Evolutionary conservation across 176 grass and related monocot species (phyloP).

Genomic region (Elaeis guineensis): DNA sequence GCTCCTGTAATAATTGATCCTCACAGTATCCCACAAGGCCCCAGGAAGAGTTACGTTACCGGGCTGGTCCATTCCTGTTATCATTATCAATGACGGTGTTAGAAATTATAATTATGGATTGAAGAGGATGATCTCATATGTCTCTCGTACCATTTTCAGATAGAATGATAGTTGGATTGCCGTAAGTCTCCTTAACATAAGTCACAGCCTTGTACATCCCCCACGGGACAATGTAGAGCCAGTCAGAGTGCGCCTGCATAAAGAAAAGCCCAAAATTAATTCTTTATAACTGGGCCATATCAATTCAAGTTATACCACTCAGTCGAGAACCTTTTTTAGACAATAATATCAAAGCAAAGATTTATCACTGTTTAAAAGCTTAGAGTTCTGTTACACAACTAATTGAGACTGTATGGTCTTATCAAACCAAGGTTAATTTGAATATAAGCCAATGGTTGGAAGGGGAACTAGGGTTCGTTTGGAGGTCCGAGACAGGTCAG

Average conservation of each 20-base stretch:
- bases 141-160: conserved; percentile 26
- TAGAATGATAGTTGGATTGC: conserved; percentile 21
- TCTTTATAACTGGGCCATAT: too few species aligned
- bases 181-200: conserved; percentile 32
- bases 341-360: too few species aligned
- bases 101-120: background rate
- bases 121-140: background rate
- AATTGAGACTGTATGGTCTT: too few species aligned
- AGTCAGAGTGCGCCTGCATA: conserved; percentile 12
- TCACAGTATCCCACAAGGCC: conserved; percentile 26
- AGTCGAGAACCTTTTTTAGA: too few species aligned
- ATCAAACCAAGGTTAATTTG: too few species aligned
- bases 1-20: conserved; percentile 49
- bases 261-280: too few species aligned
- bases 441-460: too few species aligned
- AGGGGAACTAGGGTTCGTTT: too few species aligned
- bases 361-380: too few species aligned
- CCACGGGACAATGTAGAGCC: conserved; percentile 22
- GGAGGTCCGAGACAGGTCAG: too few species aligned
- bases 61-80: conserved; percentile 25
- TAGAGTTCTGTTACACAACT: too few species aligned
- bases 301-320: too few species aligned
- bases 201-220: conserved; percentile 23
- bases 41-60: conserved; percentile 19
- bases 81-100: background rate